Percentiles rank a stretch among this genome's conserved stretches.
Conservation (phyloP, 352 stramenopile genomes). For the Phytophthora rubi region DNA sequence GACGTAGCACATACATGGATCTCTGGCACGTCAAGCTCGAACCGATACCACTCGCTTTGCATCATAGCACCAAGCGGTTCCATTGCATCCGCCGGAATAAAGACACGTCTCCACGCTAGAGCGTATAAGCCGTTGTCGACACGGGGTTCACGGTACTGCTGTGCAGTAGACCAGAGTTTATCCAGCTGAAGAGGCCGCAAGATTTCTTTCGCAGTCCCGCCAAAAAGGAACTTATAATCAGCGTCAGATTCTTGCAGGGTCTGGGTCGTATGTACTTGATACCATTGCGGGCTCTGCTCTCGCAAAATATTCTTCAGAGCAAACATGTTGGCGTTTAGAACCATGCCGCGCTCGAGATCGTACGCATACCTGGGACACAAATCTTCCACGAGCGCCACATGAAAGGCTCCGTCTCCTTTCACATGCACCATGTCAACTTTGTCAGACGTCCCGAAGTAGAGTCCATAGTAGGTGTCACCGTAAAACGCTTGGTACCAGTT, state of each 20-base stretch:
- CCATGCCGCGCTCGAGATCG: slow-evolving; percentile 24
- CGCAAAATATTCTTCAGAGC: slow-evolving; percentile 33
- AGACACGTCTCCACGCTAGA: slow-evolving; percentile 26
- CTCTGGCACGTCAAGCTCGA: slow-evolving; percentile 36
- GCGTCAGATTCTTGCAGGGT: slow-evolving; percentile 26
- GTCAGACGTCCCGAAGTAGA: slow-evolving; percentile 27
- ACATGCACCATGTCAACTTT: slow-evolving; percentile 35
- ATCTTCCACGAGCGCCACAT: slow-evolving; percentile 32
- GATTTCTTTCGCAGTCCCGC: slow-evolving; percentile 11
- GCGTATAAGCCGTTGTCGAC: slow-evolving; percentile 19
- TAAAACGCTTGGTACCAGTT: slow-evolving; percentile 39
- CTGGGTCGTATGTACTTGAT: slow-evolving; percentile 35
- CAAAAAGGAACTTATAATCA: slow-evolving; percentile 35
- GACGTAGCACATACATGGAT: slow-evolving; percentile 34
- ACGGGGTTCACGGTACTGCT: neutral
- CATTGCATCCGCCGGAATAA: slow-evolving; percentile 28
- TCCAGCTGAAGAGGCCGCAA: slow-evolving; percentile 18
- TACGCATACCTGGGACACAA: slow-evolving; percentile 38
- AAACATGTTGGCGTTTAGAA: slow-evolving; percentile 40
- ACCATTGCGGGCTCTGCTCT: slow-evolving; percentile 24
- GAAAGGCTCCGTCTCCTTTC: slow-evolving; percentile 32
- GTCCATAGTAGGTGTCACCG: slow-evolving; percentile 25
- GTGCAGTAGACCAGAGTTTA: neutral
- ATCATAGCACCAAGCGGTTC: slow-evolving; percentile 40
- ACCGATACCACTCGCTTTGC: slow-evolving; percentile 49